A percentile compares a stretch with the other conserved stretches of the same genome.
phyloP scores from a whole-genome alignment of 352 stramenopile species.

The Pythium brachiatum region DNA sequence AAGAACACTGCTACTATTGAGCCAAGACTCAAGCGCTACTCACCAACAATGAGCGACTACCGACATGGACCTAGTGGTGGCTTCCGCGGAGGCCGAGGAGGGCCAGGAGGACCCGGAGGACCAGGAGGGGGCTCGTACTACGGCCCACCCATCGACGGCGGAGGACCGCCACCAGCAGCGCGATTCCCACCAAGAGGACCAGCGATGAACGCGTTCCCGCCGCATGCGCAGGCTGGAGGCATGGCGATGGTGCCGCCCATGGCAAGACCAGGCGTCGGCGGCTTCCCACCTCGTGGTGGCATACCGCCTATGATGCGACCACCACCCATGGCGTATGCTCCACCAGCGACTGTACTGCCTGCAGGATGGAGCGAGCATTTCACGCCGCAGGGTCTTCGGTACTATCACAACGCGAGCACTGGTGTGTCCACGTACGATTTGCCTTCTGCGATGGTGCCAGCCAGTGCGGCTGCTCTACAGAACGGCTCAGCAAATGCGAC shows the following conservation, averaged over 20 bases:
- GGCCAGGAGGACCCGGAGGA: slow-evolving; percentile 1
- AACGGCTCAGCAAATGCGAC: not conserved
- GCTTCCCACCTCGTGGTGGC: slow-evolving; percentile 6
- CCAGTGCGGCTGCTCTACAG: slow-evolving; percentile 1
- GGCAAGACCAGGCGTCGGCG: not conserved
- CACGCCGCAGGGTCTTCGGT: slow-evolving; percentile 49
- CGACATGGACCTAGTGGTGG: not conserved
- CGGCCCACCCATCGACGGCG: not conserved
- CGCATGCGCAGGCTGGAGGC: slow-evolving; percentile 11
- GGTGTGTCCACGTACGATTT: slow-evolving; percentile 65
- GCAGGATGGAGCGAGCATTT: slow-evolving; percentile 60
- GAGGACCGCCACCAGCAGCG: not conserved
- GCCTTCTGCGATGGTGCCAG: slow-evolving; percentile 15
- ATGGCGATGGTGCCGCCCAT: slow-evolving; percentile 29
- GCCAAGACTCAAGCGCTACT: not conserved
- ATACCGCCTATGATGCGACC: not conserved
- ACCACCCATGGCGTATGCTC: not conserved
- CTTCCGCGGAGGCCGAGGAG: not conserved
- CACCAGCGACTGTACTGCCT: slow-evolving; percentile 24
- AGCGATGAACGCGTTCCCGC: slow-evolving; percentile 13
- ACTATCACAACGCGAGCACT: slow-evolving; percentile 61
- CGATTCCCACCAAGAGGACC: slow-evolving; percentile 18
- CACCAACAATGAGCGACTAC: slow-evolving; percentile 6
- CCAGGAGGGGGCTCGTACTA: slow-evolving; percentile 3
- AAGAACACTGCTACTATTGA: slow-evolving; percentile 8